Base-by-base conservation (phyloP, 495 filamentous ascomycete species). In the Penicillium longicatenatum region DNA sequence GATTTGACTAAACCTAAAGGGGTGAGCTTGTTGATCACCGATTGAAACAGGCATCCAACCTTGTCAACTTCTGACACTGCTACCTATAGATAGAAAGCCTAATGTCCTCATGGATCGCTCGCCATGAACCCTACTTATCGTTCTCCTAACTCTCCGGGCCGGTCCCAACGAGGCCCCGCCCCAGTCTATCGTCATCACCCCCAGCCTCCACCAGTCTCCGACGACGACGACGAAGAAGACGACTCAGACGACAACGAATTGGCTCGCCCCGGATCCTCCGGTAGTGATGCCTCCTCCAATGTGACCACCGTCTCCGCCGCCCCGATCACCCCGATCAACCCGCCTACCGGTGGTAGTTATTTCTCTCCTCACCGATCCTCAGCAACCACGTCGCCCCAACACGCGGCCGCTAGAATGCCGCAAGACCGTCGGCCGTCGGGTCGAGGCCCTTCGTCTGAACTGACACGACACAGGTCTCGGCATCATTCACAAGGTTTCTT, bases 401-500 rank as follows among this genome's bases (percentile, higher is more conserved):
- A 70, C 39, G 59, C 69, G 12, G 43, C 31, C 19, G 31, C 42
- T 10, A 62, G 66, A 37, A 77, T 78, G 71, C 70, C 76, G 50
- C 70, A 71, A n/a, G 74, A 81, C 30, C 67, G 75, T 26, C 70
- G 69, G 58, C 70, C 73, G 21, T 78, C 75, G 41, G 74, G 75
- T 45, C 76, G 78, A 50, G 68, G 60, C 19, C 66, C 61, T 45
- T 75, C 74, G 37, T 33, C 69, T 20, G 79, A 77, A 41, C 52
- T 73, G 33, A 69, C 67, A 49, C 65, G 70, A 47, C 79, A 81
- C 57, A 75, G 79, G 19, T 73, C 75, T 14, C 75, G 85, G 57
- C 84, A 88, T 66, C 86, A 92, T 63, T 93, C 87, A 20, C 90
- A 93, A 63, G 93, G 93, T 54, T 87, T 91, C 74, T 97, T 96